Percentiles rank a stretch among this genome's conserved stretches.
Conservation (phyloP, 257 asterid genomes). For the Solanum megistacrolobum region DNA sequence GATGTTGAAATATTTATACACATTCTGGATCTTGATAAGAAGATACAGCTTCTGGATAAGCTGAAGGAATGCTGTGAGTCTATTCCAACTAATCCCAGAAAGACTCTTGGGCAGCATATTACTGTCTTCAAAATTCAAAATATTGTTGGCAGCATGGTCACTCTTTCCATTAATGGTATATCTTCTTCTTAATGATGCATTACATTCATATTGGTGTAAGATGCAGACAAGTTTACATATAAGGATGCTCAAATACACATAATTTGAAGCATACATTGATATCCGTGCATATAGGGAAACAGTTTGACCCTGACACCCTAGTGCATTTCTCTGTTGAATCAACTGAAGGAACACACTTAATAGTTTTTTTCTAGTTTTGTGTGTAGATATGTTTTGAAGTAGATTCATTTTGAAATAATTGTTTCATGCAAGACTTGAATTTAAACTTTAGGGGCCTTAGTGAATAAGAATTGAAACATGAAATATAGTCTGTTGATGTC, state of each 20-base stretch:
- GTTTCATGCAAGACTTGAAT: background rate
- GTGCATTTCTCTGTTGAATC: background rate
- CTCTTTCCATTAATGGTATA: slow-evolving; percentile 56
- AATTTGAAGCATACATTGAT: background rate
- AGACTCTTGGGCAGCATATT: slow-evolving; percentile 72
- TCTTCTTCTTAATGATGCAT: background rate
- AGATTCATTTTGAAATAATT: background rate
- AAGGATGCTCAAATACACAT: background rate
- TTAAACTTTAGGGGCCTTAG: background rate
- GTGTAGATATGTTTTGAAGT: background rate
- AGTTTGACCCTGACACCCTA: background rate
- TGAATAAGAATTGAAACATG: background rate
- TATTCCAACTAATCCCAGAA: slow-evolving; percentile 25
- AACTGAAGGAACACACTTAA: background rate
- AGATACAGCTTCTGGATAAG: slow-evolving; percentile 47
- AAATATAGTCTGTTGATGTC: background rate
- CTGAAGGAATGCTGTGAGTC: slow-evolving; percentile 38
- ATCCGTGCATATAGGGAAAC: background rate
- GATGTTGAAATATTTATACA: slow-evolving; percentile 66
- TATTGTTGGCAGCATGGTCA: slow-evolving; percentile 40
- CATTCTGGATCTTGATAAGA: slow-evolving; percentile 42
- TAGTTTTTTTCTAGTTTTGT: background rate
- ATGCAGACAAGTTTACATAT: background rate
- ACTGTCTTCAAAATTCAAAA: slow-evolving; percentile 63
- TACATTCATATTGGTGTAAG: background rate